Base-by-base conservation (phyloP, 495 filamentous ascomycete species). In the Apiosordaria backusii region DNA sequence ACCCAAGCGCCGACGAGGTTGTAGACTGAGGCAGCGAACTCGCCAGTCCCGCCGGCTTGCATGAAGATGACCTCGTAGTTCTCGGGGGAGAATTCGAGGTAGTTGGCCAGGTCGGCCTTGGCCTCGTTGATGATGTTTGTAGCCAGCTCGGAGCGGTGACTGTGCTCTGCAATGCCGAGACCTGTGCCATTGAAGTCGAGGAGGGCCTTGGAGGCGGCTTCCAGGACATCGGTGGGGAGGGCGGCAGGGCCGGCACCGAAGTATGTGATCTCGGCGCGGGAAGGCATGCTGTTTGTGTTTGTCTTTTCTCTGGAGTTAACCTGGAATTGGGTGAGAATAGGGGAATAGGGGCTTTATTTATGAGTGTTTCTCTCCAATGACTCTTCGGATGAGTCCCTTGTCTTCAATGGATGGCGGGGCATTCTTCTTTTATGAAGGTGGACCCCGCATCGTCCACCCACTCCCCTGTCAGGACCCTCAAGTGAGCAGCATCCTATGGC, bases 201-300 rank as follows among this genome's bases (percentile, higher is more conserved):
- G 52, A 97, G 88, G 16, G 90, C 88, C 72, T 86, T 74, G 5
- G 91, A 85, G 64, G 91, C 93, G 29, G 78, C 80, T 68, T 90
- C 85, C 61, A 97, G 85, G 25, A 97, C 89, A 13, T 84, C 69
- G 9, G 89, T 95, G 3, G 93, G 93, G 3, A 98, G 84, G 50
- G 86, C 81, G 25, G 93, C 92, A 54, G 93, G 93, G 63, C 93
- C 93, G 24, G 93, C 93, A 64, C 93, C 93, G 73, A 95, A 92
- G 79, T 71, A 74, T 35, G 72, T 74, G 65, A 77, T 74, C 7
- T 77, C 75, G n/a, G 72, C 60, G 21, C 74, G 69, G 35, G 74
- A 57, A 50, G 75, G 75, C 75, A 77, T 77, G 45, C 65, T 72
- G 18, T 58, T 9, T 65, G 23, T 62, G 25, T 59, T 24, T 29